Base-by-base conservation (phyloP, 768 basidiomycete genomes). In the Brasilioporus rufonigricans region DNA sequence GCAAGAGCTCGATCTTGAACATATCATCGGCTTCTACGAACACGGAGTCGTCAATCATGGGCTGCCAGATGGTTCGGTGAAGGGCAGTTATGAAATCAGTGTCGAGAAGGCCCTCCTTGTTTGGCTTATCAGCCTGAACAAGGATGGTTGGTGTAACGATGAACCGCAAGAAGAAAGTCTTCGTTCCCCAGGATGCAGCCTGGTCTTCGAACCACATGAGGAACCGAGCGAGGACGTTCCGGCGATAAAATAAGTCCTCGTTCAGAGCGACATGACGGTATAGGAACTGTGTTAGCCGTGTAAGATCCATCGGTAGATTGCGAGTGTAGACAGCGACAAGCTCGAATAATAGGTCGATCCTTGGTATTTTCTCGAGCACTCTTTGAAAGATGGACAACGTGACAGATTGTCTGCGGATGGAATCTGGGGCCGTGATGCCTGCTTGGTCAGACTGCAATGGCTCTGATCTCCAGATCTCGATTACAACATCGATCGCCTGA, bases 341-440 rank as follows among this genome's bases (percentile, higher is more conserved):
- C 53, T 95, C 93, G 69, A 97, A 97, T 11, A 98, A 74, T 8
- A 99, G 74, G 63, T 96, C 91, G 44, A 97, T 81, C 43, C 92
- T 87, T 40, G 86, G 83, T n/a, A 81, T 78, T 50, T 82, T 78
- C 59, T 85, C 76, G 44, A 93, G 75, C 0, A 83, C 82, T 50
- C 82, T 81, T 59, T 85, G 83, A 72, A 98, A 93, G 56, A 98
- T 84, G 6, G 83, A 78, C 38, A 93, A 71, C 61, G 93, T 78
- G 45, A 91, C 71, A 6, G 80, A 76, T 59, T 87, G 84, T 53
- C 84, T 76, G 55, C 83, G 84, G 16, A 80, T 76, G 40, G 77
- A 65, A 27, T 87, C 84, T 1, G 77, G 76, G 23, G 76, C 59
- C 48, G 76, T 68, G 38, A 73, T 64, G n/a, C 73, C 73, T 12